phyloP scores from a whole-genome alignment of 2,329 filamentous ascomycete species.

The Xylaria multiplex region DNA sequence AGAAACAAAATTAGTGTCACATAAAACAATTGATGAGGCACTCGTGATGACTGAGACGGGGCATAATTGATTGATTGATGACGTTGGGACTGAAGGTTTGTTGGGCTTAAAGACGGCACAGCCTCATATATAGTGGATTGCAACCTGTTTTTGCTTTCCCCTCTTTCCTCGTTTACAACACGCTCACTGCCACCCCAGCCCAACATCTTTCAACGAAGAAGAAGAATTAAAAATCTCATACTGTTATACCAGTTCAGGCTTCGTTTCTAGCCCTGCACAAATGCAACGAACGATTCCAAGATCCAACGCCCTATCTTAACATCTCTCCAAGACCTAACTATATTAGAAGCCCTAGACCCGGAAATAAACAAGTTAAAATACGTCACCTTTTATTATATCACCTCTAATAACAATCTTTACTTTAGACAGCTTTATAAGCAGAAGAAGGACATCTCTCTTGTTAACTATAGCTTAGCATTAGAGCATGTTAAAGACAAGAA shows the following conservation, averaged over 20 bases:
- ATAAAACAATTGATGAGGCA: no score
- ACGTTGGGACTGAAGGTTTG: no score
- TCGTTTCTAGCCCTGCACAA: constrained; percentile 11
- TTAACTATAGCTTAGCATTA: constrained; percentile 15
- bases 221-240: not conserved
- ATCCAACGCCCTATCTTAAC: constrained; percentile 21
- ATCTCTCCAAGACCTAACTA: constrained; percentile 26
- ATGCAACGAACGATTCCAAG: constrained; percentile 20
- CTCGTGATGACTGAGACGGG: no score
- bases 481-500: constrained; percentile 27
- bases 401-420: constrained; percentile 23
- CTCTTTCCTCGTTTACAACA: not conserved
- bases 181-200: constrained; percentile 1
- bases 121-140: not conserved
- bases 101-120: no score
- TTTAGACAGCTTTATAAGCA: constrained; percentile 14
- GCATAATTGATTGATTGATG: no score
- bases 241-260: constrained; percentile 16
- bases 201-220: constrained; percentile 6
- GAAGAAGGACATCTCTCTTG: constrained; percentile 23
- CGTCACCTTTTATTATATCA: constrained; percentile 25
- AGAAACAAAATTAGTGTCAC: no score
- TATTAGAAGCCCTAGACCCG: constrained; percentile 22
- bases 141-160: not conserved
- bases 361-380: constrained; percentile 23